These are phyloP conservation scores for Spatholobus suberectus DNA, from an alignment of 306 rosid species.

Conservation along the genomic window DNA sequence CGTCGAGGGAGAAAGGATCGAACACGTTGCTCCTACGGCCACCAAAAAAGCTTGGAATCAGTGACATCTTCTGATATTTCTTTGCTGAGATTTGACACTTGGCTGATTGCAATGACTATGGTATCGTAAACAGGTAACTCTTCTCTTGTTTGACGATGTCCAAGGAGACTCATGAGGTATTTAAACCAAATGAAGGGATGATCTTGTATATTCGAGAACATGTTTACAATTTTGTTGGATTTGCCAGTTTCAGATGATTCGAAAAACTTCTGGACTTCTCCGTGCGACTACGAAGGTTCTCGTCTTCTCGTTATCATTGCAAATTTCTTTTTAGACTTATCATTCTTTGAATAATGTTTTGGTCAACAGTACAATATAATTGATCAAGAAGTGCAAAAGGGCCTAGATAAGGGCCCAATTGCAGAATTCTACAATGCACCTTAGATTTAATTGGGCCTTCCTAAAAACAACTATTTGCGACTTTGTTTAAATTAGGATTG, in stretches of 20 bases:
- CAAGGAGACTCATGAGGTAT: background rate
- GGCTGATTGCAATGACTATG: background rate
- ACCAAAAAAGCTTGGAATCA: conserved; percentile 52
- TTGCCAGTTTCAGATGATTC: background rate
- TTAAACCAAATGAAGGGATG: background rate
- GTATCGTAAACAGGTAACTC: background rate
- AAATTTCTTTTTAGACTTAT: no score
- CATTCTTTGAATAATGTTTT: no score
- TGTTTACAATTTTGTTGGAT: background rate
- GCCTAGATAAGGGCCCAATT: no score
- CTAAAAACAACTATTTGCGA: no score
- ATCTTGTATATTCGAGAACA: conserved; percentile 12
- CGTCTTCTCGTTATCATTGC: no score
- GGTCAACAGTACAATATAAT: no score
- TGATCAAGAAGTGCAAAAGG: no score
- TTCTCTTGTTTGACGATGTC: background rate
- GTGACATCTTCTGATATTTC: conserved; percentile 24
- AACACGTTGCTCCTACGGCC: conserved; percentile 37
- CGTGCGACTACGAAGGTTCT: no score
- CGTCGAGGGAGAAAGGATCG: conserved; percentile 48
- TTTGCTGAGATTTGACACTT: background rate
- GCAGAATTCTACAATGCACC: no score
- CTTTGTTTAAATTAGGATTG: no score
- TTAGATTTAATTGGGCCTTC: no score
- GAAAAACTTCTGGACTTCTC: background rate